Percentiles rank a stretch among this genome's conserved stretches.
phyloP scores from a whole-genome alignment of 345 rosid genomes.

The Populus deltoides region DNA sequence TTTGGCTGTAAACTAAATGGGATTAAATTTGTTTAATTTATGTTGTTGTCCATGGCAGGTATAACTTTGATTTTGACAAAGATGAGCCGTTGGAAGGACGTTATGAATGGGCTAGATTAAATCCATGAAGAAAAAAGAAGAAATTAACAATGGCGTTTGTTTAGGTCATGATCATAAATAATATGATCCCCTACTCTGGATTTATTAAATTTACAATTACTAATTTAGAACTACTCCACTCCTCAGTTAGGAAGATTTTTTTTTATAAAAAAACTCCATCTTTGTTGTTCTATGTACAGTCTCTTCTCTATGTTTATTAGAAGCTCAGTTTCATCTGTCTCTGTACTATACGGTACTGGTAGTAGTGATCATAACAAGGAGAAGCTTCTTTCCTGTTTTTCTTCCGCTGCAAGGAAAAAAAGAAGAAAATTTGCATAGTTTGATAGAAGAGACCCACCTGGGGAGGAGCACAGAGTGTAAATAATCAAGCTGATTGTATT shows the following conservation, averaged over 20 bases:
- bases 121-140: constrained; percentile 27
- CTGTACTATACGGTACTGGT: neutral
- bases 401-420: neutral
- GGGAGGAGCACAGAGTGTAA: constrained; percentile 6
- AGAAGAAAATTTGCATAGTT: neutral
- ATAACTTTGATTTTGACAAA: constrained; percentile 34
- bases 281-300: constrained; percentile 23
- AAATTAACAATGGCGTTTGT: neutral
- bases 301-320: neutral
- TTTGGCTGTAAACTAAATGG: neutral
- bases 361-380: neutral
- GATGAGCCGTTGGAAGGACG: constrained; percentile 38
- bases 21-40: neutral
- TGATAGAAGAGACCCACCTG: neutral
- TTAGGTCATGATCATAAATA: neutral
- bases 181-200: neutral
- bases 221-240: neutral
- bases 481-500: constrained; percentile 7
- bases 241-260: neutral
- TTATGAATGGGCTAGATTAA: constrained; percentile 58
- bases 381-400: constrained; percentile 10
- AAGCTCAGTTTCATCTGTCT: neutral
- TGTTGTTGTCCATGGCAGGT: constrained; percentile 15
- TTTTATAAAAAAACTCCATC: neutral
- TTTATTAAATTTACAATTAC: neutral